Base-by-base conservation (phyloP, 2,329 filamentous ascomycete genomes). In the Geosmithia flava region DNA sequence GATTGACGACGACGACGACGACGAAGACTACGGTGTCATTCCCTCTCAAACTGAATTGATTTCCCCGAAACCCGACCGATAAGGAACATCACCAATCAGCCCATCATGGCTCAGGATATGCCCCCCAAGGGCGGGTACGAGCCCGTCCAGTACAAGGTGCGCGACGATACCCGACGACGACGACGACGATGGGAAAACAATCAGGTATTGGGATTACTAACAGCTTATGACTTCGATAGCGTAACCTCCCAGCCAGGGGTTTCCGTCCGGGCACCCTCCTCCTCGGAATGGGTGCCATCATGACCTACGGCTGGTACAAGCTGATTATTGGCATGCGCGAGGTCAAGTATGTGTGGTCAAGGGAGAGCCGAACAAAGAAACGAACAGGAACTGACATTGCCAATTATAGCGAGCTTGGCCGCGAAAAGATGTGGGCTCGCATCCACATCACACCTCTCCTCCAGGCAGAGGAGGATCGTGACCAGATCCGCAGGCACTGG, bases 361-460 rank as follows among this genome's bases (percentile, higher is more conserved):
- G 42, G 17, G 40, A 20, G 42, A 27, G 20, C 10, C 5, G 20
- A 15, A 44, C 11, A 16, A 27, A 23, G 7, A 8, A 44, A 20
- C 10, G 11, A 16, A 42, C n/a, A 3, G n/a, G 40, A 42, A 16
- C 42, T 44, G 20, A 44, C 42, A 13, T 11, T 42, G 17, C 11
- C 4, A 4, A 40, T 10, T 44, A 8, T 44, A 96, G 90, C 62
- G 93, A 98, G 69, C 83, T 95, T 56, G 87, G 83, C 53, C 87
- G 93, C 59, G 93, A 98, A 64, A 98, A 97, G 76, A 93, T 95
- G 80, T 98, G 93, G 93, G 81, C 87, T 52, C 85, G 93, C 63
- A 95, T 98, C 69, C 81, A 97, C 70, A 76, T 98, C 54, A 93
- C 91, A 61, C 93, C 93, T 50, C 72, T 95, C 53, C 80, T 98